Conservation (phyloP, 2,329 filamentous ascomycete species). For the Talaromyces sp. region DNA sequence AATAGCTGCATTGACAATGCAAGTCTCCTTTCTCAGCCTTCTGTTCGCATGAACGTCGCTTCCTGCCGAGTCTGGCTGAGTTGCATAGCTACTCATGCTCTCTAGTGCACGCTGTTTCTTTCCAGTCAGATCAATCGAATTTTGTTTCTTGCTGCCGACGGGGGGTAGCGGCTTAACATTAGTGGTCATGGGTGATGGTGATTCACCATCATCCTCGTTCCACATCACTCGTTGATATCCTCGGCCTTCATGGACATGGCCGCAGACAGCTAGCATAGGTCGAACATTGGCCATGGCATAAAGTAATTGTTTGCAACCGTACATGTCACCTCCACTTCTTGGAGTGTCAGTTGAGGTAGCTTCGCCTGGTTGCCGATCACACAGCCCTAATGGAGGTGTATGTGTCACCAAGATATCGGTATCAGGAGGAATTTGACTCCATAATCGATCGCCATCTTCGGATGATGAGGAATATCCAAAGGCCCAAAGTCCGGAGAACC, state of each 20-base stretch:
- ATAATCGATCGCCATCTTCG: slow-evolving; percentile 43
- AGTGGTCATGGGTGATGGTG: neutral
- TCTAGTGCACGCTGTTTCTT: slow-evolving; percentile 38
- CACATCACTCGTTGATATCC: slow-evolving; percentile 55
- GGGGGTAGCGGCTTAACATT: slow-evolving; percentile 37
- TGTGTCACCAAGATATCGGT: slow-evolving; percentile 58
- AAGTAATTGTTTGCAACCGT: slow-evolving; percentile 52
- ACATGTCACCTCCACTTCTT: slow-evolving; percentile 19
- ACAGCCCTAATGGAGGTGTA: slow-evolving; percentile 53
- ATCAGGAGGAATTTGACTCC: slow-evolving; percentile 52
- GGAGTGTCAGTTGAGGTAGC: neutral
- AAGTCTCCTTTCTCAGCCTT: slow-evolving; percentile 59
- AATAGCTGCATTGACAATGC: slow-evolving; percentile 76
- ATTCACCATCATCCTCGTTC: slow-evolving; percentile 28
- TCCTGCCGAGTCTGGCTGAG: neutral
- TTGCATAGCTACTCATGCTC: slow-evolving; percentile 25
- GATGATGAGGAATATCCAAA: slow-evolving; percentile 53
- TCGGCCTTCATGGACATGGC: slow-evolving; percentile 59
- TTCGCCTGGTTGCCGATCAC: slow-evolving; percentile 41
- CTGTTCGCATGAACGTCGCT: slow-evolving; percentile 23
- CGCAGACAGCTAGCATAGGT: slow-evolving; percentile 55
- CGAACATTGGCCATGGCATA: slow-evolving; percentile 47
- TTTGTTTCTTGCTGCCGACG: slow-evolving; percentile 53
- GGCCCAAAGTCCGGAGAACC: slow-evolving; percentile 50
- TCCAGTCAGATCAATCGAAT: slow-evolving; percentile 53